Evolutionary conservation across 2,329 filamentous ascomycete species (phyloP).

Genomic region (Paecilomyces sp.): DNA sequence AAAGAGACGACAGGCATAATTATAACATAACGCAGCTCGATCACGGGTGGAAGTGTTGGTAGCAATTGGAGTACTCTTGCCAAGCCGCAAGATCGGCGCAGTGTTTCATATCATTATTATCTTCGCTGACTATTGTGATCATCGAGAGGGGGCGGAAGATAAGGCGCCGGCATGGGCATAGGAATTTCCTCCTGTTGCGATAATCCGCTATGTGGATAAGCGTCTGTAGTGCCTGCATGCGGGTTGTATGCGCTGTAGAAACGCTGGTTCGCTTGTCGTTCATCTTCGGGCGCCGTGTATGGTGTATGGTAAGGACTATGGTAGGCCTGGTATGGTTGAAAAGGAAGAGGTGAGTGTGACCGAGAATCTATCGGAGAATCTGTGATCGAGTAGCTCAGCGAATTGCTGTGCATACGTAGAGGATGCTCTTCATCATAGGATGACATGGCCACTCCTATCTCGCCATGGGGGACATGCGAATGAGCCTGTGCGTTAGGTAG

Average conservation of each 20-base stretch:
- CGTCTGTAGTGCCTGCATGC: not conserved
- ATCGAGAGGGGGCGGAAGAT: constrained; percentile 1
- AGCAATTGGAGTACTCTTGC: not conserved
- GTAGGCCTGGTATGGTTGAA: not conserved
- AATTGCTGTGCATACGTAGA: constrained; percentile 1
- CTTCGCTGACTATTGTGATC: not conserved
- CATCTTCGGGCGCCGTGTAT: not conserved
- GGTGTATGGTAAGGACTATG: not conserved
- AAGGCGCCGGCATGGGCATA: constrained; percentile 2
- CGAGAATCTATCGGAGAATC: not conserved
- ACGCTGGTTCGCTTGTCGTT: not conserved
- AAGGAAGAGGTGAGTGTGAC: not conserved
- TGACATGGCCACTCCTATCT: constrained; percentile 7
- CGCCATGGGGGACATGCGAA: not conserved
- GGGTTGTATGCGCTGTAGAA: not conserved
- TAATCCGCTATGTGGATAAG: not conserved
- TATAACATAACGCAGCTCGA: not conserved
- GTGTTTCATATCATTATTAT: constrained; percentile 1
- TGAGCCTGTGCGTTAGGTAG: constrained; percentile 30
- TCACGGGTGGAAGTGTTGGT: not conserved
- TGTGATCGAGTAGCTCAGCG: not conserved
- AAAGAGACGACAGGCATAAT: not conserved
- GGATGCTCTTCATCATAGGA: constrained; percentile 11
- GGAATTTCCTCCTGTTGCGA: not conserved
- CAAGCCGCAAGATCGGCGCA: not conserved